phyloP scores from a whole-genome alignment of 331 rosid genomes.

The Saraca asoca region DNA sequence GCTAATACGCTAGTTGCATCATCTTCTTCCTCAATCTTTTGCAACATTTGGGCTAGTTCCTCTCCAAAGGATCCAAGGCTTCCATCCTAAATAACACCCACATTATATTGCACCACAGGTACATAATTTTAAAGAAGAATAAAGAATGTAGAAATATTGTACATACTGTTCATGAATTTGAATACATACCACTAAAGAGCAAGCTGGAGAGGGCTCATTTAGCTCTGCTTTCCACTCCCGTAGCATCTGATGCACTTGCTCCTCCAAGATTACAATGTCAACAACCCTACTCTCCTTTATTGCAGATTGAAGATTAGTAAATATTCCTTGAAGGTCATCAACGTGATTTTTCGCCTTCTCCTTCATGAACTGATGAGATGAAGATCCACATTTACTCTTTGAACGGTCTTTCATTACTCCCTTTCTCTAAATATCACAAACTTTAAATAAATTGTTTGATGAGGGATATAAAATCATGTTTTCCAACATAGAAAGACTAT shows the following conservation, averaged over 20 bases:
- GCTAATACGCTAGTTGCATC: constrained; percentile 53
- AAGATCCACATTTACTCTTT: constrained; percentile 40
- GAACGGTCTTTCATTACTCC: constrained; percentile 36
- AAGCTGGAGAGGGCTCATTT: constrained; percentile 46
- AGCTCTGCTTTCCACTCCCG: constrained; percentile 54
- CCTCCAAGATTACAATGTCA: constrained; percentile 49
- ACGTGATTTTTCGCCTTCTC: constrained; percentile 45
- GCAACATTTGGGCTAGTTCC: constrained; percentile 50
- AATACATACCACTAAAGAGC: constrained; percentile 48
- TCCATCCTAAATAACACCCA: constrained; percentile 41
- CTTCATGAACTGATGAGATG: constrained; percentile 43
- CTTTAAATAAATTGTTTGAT: no score
- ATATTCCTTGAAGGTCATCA: no score
- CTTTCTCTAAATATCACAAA: constrained; percentile 16
- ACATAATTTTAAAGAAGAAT: constrained; percentile 6
- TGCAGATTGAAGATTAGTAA: constrained; percentile 49
- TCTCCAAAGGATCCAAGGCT: constrained; percentile 51
- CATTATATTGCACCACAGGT: constrained; percentile 8
- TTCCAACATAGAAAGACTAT: no score
- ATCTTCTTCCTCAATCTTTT: constrained; percentile 46
- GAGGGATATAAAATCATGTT: no score
- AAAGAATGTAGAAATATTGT: not conserved
- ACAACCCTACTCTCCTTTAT: constrained; percentile 46
- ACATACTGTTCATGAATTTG: constrained; percentile 1
- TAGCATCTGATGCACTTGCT: constrained; percentile 52